Evolutionary conservation across 306 rosid species (phyloP).

Genomic region (Acacia acuminata): DNA sequence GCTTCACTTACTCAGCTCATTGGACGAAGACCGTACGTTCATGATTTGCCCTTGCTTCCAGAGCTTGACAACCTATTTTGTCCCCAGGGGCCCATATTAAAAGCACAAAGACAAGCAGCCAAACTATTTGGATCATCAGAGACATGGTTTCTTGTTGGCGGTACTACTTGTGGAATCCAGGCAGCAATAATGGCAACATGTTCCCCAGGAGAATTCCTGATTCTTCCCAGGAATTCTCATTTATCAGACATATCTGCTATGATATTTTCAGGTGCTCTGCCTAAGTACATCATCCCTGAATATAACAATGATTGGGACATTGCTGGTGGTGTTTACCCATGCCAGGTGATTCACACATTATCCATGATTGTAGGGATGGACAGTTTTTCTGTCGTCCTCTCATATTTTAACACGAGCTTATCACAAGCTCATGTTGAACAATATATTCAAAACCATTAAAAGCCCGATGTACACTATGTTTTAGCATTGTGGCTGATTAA

Average conservation of each 20-base stretch:
- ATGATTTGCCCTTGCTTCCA: conserved; percentile 80
- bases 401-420: background rate
- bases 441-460: background rate
- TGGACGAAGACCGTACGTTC: conserved; percentile 61
- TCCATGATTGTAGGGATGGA: background rate
- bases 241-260: conserved; percentile 73
- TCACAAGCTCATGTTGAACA: background rate
- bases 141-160: conserved; percentile 97
- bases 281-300: conserved; percentile 78
- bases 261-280: conserved; percentile 81
- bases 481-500: conserved; percentile 2
- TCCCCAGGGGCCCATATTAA: conserved; percentile 76
- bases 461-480: background rate
- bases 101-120: conserved; percentile 83
- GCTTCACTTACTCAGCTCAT: conserved; percentile 61
- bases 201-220: conserved; percentile 66
- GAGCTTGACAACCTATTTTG: conserved; percentile 83
- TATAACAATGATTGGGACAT: conserved; percentile 72
- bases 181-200: conserved; percentile 87
- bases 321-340: conserved; percentile 63
- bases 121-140: conserved; percentile 71
- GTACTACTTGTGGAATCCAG: conserved; percentile 91
- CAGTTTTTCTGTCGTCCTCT: background rate
- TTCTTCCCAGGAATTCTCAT: conserved; percentile 84
- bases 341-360: conserved; percentile 44